phyloP scores from a whole-genome alignment of 169 alveolate genomes.

The Eimeria falciformis region DNA sequence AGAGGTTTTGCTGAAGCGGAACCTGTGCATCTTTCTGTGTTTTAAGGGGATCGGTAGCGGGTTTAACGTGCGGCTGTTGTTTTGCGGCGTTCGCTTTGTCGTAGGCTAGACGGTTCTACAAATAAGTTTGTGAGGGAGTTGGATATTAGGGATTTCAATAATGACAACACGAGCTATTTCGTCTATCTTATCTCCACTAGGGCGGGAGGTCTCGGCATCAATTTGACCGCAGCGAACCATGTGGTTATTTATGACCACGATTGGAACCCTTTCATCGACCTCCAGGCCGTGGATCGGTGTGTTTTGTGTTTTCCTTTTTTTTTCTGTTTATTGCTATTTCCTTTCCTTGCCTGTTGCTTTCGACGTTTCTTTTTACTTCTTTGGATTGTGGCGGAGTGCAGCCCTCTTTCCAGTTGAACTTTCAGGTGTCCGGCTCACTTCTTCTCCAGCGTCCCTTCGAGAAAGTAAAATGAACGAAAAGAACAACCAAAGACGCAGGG shows the following conservation, averaged over 20 bases:
- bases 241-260: slow-evolving; percentile 99
- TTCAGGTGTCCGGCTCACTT: background rate
- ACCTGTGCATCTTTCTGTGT: no score
- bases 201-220: slow-evolving; percentile 98
- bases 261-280: slow-evolving; percentile 99
- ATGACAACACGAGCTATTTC: slow-evolving; percentile 86
- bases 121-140: slow-evolving; percentile 92
- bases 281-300: slow-evolving; percentile 98
- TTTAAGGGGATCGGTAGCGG: background rate
- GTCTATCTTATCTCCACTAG: slow-evolving; percentile 92
- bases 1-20: no score
- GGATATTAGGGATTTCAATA: slow-evolving; percentile 92
- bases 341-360: background rate
- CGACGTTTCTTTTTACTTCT: no score
- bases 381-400: no score
- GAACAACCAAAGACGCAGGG: background rate
- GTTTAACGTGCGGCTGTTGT: background rate
- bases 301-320: background rate
- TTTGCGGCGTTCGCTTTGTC: background rate
- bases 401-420: no score
- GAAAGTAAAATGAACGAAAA: no score
- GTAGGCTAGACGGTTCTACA: slow-evolving; percentile 93
- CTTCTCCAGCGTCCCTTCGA: no score
- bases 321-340: background rate
- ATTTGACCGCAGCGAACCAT: slow-evolving; percentile 98